Conservation (phyloP, 225 moss, liverwort and hornwort genomes). For the Sphagnum tenellum region DNA sequence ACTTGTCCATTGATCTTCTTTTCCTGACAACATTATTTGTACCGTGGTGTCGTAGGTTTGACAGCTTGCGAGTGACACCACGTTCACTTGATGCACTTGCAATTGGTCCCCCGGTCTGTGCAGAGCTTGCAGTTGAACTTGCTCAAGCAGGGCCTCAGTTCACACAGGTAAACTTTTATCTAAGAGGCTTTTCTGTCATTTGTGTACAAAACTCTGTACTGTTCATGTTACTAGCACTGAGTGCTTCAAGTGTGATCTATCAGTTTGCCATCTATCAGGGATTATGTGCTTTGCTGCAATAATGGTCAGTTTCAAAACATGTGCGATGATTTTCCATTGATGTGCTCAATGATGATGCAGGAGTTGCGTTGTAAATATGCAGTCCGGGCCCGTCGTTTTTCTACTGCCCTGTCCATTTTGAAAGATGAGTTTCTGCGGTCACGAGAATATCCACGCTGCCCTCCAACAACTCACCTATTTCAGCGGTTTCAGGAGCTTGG, state of each 20-base stretch:
- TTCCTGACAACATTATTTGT: no score
- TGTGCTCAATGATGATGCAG: slow-evolving; percentile 20
- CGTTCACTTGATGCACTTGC: slow-evolving; percentile 85
- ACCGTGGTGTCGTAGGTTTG: slow-evolving; percentile 44
- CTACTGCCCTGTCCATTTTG: slow-evolving; percentile 72
- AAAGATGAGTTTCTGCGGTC: slow-evolving; percentile 95
- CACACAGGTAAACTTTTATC: slow-evolving; percentile 49
- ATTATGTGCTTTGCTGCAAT: no score
- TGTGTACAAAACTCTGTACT: no score
- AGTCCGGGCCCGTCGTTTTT: slow-evolving; percentile 72
- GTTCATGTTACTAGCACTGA: no score
- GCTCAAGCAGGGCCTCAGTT: slow-evolving; percentile 98
- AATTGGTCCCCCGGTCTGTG: slow-evolving; percentile 81
- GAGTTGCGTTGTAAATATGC: slow-evolving; percentile 97
- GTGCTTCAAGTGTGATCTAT: no score
- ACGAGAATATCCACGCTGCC: slow-evolving; percentile 93
- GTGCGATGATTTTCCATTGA: no score
- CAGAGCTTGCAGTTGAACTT: slow-evolving; percentile 93
- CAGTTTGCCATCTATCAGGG: no score
- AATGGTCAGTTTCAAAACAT: no score
- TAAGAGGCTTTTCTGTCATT: background rate
- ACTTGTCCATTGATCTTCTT: no score
- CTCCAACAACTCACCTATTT: slow-evolving; percentile 85
- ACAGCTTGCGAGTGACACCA: slow-evolving; percentile 89
- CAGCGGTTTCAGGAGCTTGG: slow-evolving; percentile 87